A percentile compares a stretch with the other conserved stretches of the same genome.
These are phyloP conservation scores for Populus hybrid DNA, from an alignment of 441 rosid species.

Conservation along the genomic window DNA sequence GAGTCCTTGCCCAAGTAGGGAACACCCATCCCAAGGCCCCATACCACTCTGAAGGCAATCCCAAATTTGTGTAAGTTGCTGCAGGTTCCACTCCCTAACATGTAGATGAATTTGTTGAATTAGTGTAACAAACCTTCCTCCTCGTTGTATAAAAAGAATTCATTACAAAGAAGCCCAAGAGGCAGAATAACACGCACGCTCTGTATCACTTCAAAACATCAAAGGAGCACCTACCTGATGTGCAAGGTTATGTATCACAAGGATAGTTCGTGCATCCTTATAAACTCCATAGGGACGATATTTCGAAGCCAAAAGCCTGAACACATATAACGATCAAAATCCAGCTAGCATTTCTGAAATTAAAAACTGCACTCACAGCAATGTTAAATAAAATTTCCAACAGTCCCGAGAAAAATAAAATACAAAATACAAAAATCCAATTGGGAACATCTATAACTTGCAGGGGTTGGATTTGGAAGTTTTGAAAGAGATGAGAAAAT, in stretches of 20 bases:
- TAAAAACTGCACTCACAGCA: not conserved
- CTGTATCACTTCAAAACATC: not conserved
- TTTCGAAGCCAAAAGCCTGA: constrained; percentile 87
- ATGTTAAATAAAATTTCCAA: not conserved
- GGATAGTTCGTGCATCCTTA: constrained; percentile 79
- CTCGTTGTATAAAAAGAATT: not conserved
- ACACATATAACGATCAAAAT: constrained; percentile 16
- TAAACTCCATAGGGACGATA: constrained; percentile 85
- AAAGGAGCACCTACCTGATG: constrained; percentile 65
- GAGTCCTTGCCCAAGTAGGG: constrained; percentile 96
- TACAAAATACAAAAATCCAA: not conserved
- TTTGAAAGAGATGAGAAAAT: not conserved
- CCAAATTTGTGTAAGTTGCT: constrained; percentile 60
- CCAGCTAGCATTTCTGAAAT: not conserved
- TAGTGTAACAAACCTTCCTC: constrained; percentile 3
- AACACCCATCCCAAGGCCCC: constrained; percentile 94
- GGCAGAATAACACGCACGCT: not conserved
- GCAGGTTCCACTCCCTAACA: constrained; percentile 96
- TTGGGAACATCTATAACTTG: not conserved
- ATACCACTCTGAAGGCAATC: constrained; percentile 82
- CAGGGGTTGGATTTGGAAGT: not conserved
- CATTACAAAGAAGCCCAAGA: not conserved
- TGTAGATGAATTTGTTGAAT: constrained; percentile 1
- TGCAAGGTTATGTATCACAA: constrained; percentile 86
- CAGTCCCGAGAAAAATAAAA: not conserved